Evolutionary conservation across 441 rosid species (phyloP), one percentile per base, ranked within the genome.

Genomic region (Mallotus japonicus): DNA sequence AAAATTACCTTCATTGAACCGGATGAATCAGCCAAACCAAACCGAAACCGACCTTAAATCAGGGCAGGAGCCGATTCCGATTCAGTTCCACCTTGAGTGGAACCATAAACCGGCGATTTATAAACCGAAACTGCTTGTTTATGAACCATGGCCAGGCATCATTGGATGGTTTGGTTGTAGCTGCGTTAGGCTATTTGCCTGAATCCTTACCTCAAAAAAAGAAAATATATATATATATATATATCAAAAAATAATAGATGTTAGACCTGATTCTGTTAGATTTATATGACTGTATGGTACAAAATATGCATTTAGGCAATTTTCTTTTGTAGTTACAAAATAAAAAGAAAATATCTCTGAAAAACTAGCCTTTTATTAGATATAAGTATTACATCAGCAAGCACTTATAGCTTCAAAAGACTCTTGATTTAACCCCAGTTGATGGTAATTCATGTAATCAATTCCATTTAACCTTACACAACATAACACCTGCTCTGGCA

Each of bases 401-500:
- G 73, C 59, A 79, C 75, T 63, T 72, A 46, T 7, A 65, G 68
- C 40, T 47, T 82, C 84, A 80, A 61, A 57, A 69, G 72, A 77
- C 54, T 85, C 91, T 73, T 87, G 88, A 79, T 65, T 77, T 75
- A 74, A 66, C 62, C 96, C 84, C 55, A 92, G 85, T 69, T 83
- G 93, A 79, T 84, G 87, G 79, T 90, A 90, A 64, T 83, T 82
- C 87, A 82, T 73, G 80, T 88, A 87, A 77, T 90, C 87, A 55
- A 90, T 82, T 37, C 91, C 90, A 47, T 87, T 90, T 81, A 90
- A 79, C 71, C 94, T 81, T 67, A 92, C 60, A 60, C 96, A 92
- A 80, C 92, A 92, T 72, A 92, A 82, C 57, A 92, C 62, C 85
- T 88, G 90, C 85, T 89, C 95, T 10, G 96, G 96, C 77, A 92